These are phyloP conservation scores for Shiraia bambusicola DNA, from an alignment of 2,329 filamentous ascomycete genomes.

Conservation along the genomic window DNA sequence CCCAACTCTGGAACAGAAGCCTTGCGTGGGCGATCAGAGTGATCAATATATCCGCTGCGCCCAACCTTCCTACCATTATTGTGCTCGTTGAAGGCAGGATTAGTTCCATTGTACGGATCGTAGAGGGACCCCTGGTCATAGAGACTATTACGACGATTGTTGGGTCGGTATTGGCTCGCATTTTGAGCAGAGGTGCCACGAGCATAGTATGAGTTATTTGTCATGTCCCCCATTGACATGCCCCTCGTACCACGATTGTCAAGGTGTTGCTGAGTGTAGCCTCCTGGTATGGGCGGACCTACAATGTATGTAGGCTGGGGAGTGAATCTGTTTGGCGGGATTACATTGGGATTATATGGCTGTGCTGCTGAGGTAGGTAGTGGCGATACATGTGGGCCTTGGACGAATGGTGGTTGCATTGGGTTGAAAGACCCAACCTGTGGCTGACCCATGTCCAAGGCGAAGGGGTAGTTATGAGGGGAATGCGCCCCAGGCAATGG, in stretches of 20 bases:
- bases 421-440: slow-evolving; percentile 9
- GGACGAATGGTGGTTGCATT: slow-evolving; percentile 14
- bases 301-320: slow-evolving; percentile 9
- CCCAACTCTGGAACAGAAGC: slow-evolving; percentile 16
- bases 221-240: slow-evolving; percentile 30
- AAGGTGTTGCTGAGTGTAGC: slow-evolving; percentile 14
- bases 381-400: slow-evolving; percentile 9
- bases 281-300: slow-evolving; percentile 11
- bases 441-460: slow-evolving; percentile 15
- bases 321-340: slow-evolving; percentile 13
- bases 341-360: slow-evolving; percentile 12
- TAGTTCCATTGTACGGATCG: slow-evolving; percentile 31
- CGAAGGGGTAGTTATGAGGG: slow-evolving; percentile 13
- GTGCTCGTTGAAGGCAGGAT: slow-evolving; percentile 22
- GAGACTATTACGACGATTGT: slow-evolving; percentile 14
- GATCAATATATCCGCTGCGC: slow-evolving; percentile 14
- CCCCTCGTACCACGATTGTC: slow-evolving; percentile 4
- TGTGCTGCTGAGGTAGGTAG: slow-evolving; percentile 14
- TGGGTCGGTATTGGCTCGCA: slow-evolving; percentile 6
- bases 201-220: slow-evolving; percentile 25
- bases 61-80: slow-evolving; percentile 14
- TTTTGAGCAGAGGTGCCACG: slow-evolving; percentile 8
- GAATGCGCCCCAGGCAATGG: slow-evolving; percentile 13
- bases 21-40: slow-evolving; percentile 21
- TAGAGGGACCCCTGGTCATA: slow-evolving; percentile 16